A percentile compares a stretch with the other conserved stretches of the same genome.
Conservation (phyloP, 2,329 filamentous ascomycete genomes). For the Epichloe hybrida region DNA sequence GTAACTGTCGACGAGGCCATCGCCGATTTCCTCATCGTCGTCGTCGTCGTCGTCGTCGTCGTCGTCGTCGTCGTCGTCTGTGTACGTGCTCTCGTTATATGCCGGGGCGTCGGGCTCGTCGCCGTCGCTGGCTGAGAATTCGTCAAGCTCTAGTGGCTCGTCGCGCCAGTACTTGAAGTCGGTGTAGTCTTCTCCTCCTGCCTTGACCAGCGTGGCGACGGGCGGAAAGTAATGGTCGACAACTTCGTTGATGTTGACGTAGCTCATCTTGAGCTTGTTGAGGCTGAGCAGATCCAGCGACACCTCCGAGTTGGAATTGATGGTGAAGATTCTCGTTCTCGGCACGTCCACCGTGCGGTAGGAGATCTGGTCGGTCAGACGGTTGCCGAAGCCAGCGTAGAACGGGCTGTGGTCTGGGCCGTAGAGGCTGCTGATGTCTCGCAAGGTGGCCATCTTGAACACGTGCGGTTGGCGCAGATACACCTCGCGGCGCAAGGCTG, state of each 20-base stretch:
- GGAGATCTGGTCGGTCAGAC: slow-evolving; percentile 87
- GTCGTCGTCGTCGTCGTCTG: slow-evolving; percentile 31
- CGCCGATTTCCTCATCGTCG: slow-evolving; percentile 25
- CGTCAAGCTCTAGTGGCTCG: slow-evolving; percentile 66
- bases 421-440: slow-evolving; percentile 87
- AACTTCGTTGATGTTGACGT: slow-evolving; percentile 92
- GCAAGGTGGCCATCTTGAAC: slow-evolving; percentile 97
- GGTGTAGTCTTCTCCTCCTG: slow-evolving; percentile 86
- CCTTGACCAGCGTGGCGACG: slow-evolving; percentile 71
- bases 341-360: slow-evolving; percentile 96
- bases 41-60: slow-evolving; percentile 34
- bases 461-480: slow-evolving; percentile 95
- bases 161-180: slow-evolving; percentile 97
- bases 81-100: slow-evolving; percentile 29
- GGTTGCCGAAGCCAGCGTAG: slow-evolving; percentile 93
- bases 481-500: slow-evolving; percentile 79
- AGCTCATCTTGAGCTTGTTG: slow-evolving; percentile 92
- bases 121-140: slow-evolving; percentile 74
- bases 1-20: slow-evolving; percentile 41
- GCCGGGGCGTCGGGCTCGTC: slow-evolving; percentile 38
- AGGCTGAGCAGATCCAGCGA: slow-evolving; percentile 78
- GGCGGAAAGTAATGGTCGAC: slow-evolving; percentile 98
- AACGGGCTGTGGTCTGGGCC: slow-evolving; percentile 67
- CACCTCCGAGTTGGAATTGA: slow-evolving; percentile 95
- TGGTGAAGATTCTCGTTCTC: slow-evolving; percentile 88